These are phyloP conservation scores for Botryotinia convoluta DNA, from an alignment of 2,329 filamentous ascomycete genomes.

Conservation along the genomic window DNA sequence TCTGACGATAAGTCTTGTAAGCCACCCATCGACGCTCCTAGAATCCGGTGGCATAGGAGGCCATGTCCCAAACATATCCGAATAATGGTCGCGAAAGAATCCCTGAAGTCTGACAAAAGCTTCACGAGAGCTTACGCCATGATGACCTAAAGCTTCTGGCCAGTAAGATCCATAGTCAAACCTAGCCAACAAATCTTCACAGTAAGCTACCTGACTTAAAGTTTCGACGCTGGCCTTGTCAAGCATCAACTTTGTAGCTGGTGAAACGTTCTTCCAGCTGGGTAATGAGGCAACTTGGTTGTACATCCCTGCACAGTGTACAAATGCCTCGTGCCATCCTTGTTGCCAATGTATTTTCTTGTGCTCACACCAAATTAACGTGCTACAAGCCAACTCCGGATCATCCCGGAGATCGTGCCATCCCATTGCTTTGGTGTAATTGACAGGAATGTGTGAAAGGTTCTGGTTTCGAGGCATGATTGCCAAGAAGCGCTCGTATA, in stretches of 20 bases:
- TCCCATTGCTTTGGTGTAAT: slow-evolving; percentile 57
- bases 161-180: slow-evolving; percentile 65
- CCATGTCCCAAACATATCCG: slow-evolving; percentile 57
- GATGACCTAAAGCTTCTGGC: slow-evolving; percentile 41
- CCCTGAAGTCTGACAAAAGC: slow-evolving; percentile 59
- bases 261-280: slow-evolving; percentile 58
- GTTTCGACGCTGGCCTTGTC: slow-evolving; percentile 61
- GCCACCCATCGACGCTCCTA: slow-evolving; percentile 54
- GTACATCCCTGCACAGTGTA: slow-evolving; percentile 66
- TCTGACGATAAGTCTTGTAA: slow-evolving; percentile 56
- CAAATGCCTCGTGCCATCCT: slow-evolving; percentile 65
- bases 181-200: slow-evolving; percentile 56
- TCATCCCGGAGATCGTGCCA: slow-evolving; percentile 65
- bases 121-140: slow-evolving; percentile 38
- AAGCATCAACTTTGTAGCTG: slow-evolving; percentile 61
- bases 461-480: slow-evolving; percentile 54
- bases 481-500: slow-evolving; percentile 56
- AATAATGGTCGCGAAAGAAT: slow-evolving; percentile 60
- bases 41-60: slow-evolving; percentile 47
- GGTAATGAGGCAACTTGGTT: slow-evolving; percentile 48
- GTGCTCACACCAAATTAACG: slow-evolving; percentile 66
- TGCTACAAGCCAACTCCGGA: slow-evolving; percentile 55
- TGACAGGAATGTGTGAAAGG: slow-evolving; percentile 40
- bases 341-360: slow-evolving; percentile 59
- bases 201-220: slow-evolving; percentile 59